Evolutionary conservation across 169 alveolate species (phyloP).

Genomic region (Plasmodium cynomolgi): DNA sequence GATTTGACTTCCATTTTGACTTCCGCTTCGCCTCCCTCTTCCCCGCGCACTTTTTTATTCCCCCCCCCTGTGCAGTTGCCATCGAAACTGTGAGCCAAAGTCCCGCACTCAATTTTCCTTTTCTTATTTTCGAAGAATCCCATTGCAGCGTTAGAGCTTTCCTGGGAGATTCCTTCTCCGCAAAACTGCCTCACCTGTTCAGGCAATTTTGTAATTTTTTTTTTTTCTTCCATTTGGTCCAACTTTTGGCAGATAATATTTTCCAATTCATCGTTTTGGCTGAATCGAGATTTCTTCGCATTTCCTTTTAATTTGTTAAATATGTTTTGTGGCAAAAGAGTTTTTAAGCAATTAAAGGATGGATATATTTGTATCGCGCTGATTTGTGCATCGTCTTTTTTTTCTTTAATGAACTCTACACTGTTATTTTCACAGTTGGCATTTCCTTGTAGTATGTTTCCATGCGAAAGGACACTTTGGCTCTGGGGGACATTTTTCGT

Average conservation of each 20-base stretch:
- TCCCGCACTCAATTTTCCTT: not conserved
- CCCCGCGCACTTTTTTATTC: not conserved
- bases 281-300: constrained; percentile 31
- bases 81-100: not conserved
- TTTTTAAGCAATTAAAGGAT: constrained; percentile 29
- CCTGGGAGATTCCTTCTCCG: not conserved
- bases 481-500: constrained; percentile 19
- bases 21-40: not conserved
- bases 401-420: not conserved
- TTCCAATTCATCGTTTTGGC: constrained; percentile 27
- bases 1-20: no score
- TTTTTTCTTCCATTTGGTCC: not conserved
- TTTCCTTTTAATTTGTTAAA: constrained; percentile 37
- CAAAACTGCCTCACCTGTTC: not conserved
- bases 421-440: not conserved
- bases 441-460: constrained; percentile 37
- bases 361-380: constrained; percentile 45
- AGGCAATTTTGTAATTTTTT: not conserved
- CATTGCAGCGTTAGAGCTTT: not conserved
- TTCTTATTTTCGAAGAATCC: not conserved
- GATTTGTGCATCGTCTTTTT: not conserved
- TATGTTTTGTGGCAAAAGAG: constrained; percentile 1
- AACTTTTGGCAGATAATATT: constrained; percentile 13
- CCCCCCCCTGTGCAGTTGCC: not conserved
- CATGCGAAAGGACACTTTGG: constrained; percentile 42